phyloP scores from a whole-genome alignment of 306 rosid species.

The Gillenia trifoliata region DNA sequence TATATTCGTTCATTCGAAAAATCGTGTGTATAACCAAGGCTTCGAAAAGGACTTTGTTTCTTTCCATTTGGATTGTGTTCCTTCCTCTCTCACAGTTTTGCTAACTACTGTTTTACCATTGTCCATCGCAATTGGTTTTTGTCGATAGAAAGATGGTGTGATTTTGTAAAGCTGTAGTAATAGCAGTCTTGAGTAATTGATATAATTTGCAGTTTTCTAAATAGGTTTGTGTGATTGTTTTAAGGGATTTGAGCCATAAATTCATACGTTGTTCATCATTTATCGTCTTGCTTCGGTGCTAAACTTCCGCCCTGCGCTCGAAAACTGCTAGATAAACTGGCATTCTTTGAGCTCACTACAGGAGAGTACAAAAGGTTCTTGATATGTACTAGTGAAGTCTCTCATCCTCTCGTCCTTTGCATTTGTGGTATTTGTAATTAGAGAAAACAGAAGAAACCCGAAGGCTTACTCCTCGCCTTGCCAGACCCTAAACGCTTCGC shows the following conservation, averaged over 20 bases:
- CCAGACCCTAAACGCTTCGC: not conserved
- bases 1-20: conserved; percentile 12
- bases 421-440: not conserved
- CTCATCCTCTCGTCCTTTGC: not conserved
- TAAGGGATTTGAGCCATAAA: not conserved
- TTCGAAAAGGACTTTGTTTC: conserved; percentile 18
- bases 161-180: conserved; percentile 29
- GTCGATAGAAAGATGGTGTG: conserved; percentile 26
- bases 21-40: conserved; percentile 19
- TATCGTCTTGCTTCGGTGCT: not conserved
- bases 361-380: not conserved
- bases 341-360: not conserved
- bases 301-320: not conserved
- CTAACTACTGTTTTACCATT: conserved; percentile 28
- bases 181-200: conserved; percentile 14
- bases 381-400: not conserved
- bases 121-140: conserved; percentile 26
- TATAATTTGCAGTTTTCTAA: not conserved
- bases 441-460: too few species aligned
- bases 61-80: conserved; percentile 18
- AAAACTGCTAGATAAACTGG: too few species aligned
- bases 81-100: conserved; percentile 42
- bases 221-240: not conserved
- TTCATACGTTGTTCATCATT: not conserved
- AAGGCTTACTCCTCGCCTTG: not conserved